These are phyloP conservation scores for Stephania yunnanensis DNA, from an alignment of 164 flowering plant genomes.

Conservation along the genomic window DNA sequence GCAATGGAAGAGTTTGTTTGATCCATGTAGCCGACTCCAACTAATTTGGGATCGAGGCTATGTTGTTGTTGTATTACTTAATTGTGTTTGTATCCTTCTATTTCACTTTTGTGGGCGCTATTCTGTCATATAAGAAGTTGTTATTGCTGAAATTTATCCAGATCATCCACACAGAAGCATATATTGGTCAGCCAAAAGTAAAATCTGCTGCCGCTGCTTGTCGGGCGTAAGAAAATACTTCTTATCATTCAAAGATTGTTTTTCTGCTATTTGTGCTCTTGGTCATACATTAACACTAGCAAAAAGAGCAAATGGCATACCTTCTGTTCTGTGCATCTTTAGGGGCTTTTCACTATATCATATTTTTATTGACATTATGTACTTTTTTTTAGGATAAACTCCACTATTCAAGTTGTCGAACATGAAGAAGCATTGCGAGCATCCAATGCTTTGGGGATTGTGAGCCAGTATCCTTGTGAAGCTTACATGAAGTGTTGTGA, in stretches of 20 bases:
- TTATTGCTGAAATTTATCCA: constrained; percentile 17
- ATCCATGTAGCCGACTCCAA: too few species aligned
- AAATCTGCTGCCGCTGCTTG: constrained; percentile 96
- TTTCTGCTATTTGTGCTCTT: background rate
- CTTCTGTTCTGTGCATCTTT: background rate
- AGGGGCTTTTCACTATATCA: background rate
- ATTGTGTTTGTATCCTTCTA: background rate
- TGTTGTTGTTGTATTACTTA: too few species aligned
- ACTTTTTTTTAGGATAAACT: constrained; percentile 61
- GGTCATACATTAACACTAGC: background rate
- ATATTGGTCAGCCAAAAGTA: constrained; percentile 82
- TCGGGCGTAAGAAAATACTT: constrained; percentile 49
- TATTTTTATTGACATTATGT: background rate
- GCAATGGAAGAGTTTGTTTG: too few species aligned
- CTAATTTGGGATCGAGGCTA: too few species aligned
- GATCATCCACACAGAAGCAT: constrained; percentile 89
- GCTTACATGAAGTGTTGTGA: background rate
- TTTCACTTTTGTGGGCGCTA: background rate
- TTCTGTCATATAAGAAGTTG: background rate
- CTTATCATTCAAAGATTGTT: background rate
- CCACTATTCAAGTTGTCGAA: constrained; percentile 63
- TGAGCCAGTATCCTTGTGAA: constrained; percentile 75
- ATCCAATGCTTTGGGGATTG: constrained; percentile 78
- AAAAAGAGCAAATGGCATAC: background rate
- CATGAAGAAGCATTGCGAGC: constrained; percentile 71